Evolutionary conservation across 306 rosid genomes (phyloP).

Genomic region (Pyrus communis): DNA sequence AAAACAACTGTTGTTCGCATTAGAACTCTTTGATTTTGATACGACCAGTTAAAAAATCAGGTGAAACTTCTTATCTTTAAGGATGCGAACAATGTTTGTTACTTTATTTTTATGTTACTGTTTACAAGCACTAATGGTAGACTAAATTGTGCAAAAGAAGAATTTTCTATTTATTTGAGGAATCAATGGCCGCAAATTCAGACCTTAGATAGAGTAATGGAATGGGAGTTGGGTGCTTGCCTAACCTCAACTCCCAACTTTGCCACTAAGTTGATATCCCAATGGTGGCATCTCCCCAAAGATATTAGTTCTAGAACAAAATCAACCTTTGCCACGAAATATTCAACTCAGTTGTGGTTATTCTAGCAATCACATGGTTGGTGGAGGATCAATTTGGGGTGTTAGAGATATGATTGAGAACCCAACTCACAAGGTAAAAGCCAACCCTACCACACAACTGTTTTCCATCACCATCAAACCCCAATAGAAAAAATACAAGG

Average conservation of each 20-base stretch:
- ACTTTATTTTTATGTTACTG: too few species aligned
- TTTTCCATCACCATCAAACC: conserved; percentile 24
- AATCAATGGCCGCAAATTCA: not conserved
- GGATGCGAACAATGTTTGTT: too few species aligned
- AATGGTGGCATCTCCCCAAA: not conserved
- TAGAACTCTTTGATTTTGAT: too few species aligned
- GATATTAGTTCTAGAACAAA: too few species aligned
- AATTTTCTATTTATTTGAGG: not conserved
- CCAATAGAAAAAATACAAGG: conserved; percentile 11
- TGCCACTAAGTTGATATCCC: not conserved
- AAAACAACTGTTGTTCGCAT: too few species aligned
- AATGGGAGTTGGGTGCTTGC: not conserved
- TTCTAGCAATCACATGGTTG: conserved; percentile 14
- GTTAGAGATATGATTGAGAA: conserved; percentile 22
- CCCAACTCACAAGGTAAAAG: conserved; percentile 20
- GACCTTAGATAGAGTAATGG: not conserved
- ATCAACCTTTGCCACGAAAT: not conserved
- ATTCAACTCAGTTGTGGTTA: not conserved
- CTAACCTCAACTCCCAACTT: not conserved
- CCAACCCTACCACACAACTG: conserved; percentile 17
- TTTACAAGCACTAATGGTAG: too few species aligned
- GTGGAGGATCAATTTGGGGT: conserved; percentile 29
- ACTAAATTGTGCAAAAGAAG: too few species aligned
- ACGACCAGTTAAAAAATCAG: too few species aligned
- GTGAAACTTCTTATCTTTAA: too few species aligned